A percentile compares a stretch with the other conserved stretches of the same genome.
These are phyloP conservation scores for Hygrocybe coccinea DNA, from an alignment of 768 basidiomycete genomes.

Conservation along the genomic window DNA sequence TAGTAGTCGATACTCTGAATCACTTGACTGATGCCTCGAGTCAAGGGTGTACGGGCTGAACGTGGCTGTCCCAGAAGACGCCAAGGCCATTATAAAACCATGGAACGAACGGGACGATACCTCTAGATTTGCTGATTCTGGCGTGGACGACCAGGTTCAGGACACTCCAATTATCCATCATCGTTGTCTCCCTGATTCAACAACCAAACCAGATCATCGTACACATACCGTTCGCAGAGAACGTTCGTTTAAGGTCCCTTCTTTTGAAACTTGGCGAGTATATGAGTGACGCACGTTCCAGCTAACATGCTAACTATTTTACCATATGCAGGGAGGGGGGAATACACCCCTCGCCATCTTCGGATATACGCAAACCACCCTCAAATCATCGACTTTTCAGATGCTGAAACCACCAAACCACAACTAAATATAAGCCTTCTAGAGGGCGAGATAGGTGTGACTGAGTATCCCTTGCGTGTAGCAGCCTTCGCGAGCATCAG, in stretches of 20 bases:
- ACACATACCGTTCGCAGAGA: conserved; percentile 75
- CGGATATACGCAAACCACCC: conserved; percentile 70
- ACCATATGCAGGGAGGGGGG: conserved; percentile 58
- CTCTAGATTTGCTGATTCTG: conserved; percentile 62
- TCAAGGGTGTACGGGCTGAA: conserved; percentile 77
- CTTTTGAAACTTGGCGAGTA: conserved; percentile 65
- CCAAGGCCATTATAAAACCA: conserved; percentile 70
- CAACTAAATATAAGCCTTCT: conserved; percentile 66
- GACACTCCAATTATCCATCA: neutral
- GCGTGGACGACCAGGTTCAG: conserved; percentile 79
- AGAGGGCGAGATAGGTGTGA: conserved; percentile 62
- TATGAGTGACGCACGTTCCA: neutral
- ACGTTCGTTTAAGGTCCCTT: conserved; percentile 69
- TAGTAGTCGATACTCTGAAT: neutral
- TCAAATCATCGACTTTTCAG: conserved; percentile 71
- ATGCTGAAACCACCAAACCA: conserved; percentile 63
- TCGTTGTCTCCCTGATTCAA: conserved; percentile 10
- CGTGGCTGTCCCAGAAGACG: conserved; percentile 74
- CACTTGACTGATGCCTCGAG: conserved; percentile 17
- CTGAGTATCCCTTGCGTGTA: conserved; percentile 73
- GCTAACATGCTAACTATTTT: neutral
- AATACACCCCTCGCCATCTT: conserved; percentile 67
- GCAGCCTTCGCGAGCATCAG: conserved; percentile 74
- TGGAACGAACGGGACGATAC: conserved; percentile 77
- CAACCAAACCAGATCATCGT: conserved; percentile 56